Evolutionary conservation across 352 stramenopile genomes (phyloP).

Genomic region (Globisporangium abappressorium): DNA sequence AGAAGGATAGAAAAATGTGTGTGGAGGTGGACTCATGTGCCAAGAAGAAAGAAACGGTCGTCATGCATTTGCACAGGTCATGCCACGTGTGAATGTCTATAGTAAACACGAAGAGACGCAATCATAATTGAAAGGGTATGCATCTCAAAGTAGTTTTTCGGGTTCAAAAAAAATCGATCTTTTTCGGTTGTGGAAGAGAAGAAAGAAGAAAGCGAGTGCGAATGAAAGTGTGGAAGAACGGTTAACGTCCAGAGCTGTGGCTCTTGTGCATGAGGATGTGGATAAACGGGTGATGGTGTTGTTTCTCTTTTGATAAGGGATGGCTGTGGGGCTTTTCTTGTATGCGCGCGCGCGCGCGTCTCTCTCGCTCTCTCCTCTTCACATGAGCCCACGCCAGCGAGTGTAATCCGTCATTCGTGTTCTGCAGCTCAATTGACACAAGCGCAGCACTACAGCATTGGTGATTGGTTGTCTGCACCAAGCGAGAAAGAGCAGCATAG

Average conservation of each 20-base stretch:
- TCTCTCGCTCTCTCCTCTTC: neutral
- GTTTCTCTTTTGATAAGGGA: neutral
- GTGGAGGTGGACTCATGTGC: neutral
- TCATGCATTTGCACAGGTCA: neutral
- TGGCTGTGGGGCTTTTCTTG: neutral
- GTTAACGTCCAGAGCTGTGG: neutral
- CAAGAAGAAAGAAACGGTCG: neutral
- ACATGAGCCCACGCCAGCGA: neutral
- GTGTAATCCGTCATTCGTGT: constrained; percentile 7
- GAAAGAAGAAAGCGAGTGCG: neutral
- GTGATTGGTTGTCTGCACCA: neutral
- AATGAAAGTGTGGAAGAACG: neutral
- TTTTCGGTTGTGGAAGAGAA: neutral
- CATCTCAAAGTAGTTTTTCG: too few species aligned
- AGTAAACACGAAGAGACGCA: neutral
- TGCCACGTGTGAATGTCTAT: neutral
- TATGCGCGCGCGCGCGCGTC: neutral
- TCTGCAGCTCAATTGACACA: neutral
- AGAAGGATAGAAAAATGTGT: neutral
- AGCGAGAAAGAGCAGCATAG: constrained; percentile 4
- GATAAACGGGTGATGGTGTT: neutral
- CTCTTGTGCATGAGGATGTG: neutral
- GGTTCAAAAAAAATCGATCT: neutral
- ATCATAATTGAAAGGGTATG: neutral
- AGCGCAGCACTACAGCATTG: neutral